Conservation (phyloP, 768 basidiomycete genomes). For the Pisolithus marmoratus region DNA sequence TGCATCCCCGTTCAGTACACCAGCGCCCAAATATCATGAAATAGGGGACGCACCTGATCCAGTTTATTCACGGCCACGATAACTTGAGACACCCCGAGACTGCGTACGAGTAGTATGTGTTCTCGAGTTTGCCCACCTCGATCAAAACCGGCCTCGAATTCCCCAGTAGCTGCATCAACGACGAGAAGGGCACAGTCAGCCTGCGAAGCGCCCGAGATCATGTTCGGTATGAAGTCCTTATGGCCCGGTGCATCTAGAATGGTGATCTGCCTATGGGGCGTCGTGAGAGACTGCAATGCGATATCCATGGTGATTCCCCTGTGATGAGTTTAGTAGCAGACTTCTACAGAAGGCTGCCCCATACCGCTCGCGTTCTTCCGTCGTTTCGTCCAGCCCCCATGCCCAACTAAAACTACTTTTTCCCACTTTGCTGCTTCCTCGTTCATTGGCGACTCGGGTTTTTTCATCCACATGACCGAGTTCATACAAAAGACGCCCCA, state of each 20-base stretch:
- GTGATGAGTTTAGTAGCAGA: conserved; percentile 6
- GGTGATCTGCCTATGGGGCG: conserved; percentile 73
- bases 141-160: conserved; percentile 95
- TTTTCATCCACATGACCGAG: conserved; percentile 86
- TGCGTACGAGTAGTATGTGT: conserved; percentile 86
- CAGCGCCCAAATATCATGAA: not conserved
- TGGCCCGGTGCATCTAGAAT: conserved; percentile 98
- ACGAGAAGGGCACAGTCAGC: conserved; percentile 94
- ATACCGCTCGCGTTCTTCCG: conserved; percentile 90
- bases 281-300: conserved; percentile 73
- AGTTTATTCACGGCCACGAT: conserved; percentile 94
- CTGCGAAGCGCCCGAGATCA: conserved; percentile 98
- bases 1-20: not conserved
- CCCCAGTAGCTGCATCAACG: conserved; percentile 83
- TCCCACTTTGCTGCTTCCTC: conserved; percentile 83
- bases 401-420: conserved; percentile 98
- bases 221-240: conserved; percentile 96
- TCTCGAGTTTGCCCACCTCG: conserved; percentile 94
- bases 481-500: conserved; percentile 93
- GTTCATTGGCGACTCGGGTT: conserved; percentile 75
- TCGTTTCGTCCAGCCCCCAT: conserved; percentile 92
- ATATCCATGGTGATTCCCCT: conserved; percentile 99
- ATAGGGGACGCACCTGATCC: conserved; percentile 58
- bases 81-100: conserved; percentile 87
- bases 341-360: conserved; percentile 9